Evolutionary conservation across 257 asterid genomes (phyloP).

Genomic region (Hygrophila difformis): DNA sequence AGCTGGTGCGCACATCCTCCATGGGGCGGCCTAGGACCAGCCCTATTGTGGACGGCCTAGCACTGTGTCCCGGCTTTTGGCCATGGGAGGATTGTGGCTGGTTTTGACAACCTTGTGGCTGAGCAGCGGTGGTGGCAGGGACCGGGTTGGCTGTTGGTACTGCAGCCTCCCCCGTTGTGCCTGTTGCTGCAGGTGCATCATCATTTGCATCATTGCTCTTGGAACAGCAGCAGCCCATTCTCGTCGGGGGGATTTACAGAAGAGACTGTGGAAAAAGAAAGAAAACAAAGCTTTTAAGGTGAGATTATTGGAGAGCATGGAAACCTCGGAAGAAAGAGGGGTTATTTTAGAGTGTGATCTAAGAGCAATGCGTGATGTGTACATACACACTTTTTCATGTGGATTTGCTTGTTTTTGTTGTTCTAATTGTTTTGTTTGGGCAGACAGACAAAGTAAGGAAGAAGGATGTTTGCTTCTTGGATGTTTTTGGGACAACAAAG

Average conservation of each 20-base stretch:
- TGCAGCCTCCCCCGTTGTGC: neutral
- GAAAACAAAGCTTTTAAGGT: neutral
- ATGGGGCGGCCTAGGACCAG: constrained; percentile 57
- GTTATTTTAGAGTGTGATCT: no score
- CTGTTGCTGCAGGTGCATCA: neutral
- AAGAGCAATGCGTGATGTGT: no score
- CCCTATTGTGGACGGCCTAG: constrained; percentile 31
- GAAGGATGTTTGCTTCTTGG: neutral
- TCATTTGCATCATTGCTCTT: constrained; percentile 22
- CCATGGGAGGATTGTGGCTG: constrained; percentile 24
- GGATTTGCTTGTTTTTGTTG: no score
- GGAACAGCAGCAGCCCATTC: constrained; percentile 57
- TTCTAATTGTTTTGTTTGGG: no score
- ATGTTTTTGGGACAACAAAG: constrained; percentile 10
- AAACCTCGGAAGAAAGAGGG: constrained; percentile 4
- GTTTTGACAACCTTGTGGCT: no score
- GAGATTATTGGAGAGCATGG: constrained; percentile 11
- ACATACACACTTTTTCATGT: no score
- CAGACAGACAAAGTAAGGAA: neutral
- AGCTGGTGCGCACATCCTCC: constrained; percentile 37
- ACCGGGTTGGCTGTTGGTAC: constrained; percentile 6
- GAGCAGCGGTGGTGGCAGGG: constrained; percentile 26
- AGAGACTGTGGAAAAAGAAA: no score
- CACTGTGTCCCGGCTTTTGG: constrained; percentile 6
- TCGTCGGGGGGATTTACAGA: neutral